These are phyloP conservation scores for Alternaria conjuncta DNA, from an alignment of 2,329 filamentous ascomycete species.

Conservation along the genomic window DNA sequence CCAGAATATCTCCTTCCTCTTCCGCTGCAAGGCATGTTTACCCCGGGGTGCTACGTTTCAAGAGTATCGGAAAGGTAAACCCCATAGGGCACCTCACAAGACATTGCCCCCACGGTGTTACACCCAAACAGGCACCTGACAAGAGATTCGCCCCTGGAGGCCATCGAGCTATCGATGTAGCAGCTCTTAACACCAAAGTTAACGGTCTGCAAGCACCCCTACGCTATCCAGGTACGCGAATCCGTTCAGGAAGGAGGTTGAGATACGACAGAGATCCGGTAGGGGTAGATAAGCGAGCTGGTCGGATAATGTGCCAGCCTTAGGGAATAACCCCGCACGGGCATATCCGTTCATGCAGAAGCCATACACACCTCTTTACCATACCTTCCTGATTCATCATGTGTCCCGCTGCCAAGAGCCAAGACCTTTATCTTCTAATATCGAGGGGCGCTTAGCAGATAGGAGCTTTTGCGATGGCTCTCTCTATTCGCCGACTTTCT, in stretches of 20 bases:
- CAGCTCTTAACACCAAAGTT: conserved; percentile 10
- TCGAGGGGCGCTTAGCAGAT: conserved; percentile 11
- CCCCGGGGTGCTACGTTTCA: conserved; percentile 4
- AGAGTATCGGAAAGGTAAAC: conserved; percentile 17
- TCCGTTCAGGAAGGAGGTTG: conserved; percentile 27
- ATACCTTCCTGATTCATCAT: conserved; percentile 29
- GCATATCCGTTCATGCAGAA: conserved; percentile 16
- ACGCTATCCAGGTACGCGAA: conserved; percentile 5
- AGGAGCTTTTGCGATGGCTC: conserved; percentile 1
- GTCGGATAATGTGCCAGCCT: conserved; percentile 10
- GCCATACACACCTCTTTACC: conserved; percentile 21
- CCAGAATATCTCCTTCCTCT: conserved; percentile 23
- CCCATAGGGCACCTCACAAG: conserved; percentile 10
- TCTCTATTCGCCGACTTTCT: conserved; percentile 8
- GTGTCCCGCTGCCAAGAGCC: conserved; percentile 19
- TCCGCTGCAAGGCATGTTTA: conserved; percentile 13
- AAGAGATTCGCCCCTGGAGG: conserved; percentile 13
- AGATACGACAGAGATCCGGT: conserved; percentile 13
- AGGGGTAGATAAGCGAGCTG: conserved; percentile 10
- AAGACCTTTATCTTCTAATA: conserved; percentile 13
- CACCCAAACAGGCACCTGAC: conserved; percentile 22
- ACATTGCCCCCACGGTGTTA: conserved; percentile 1
- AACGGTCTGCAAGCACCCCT: conserved; percentile 11
- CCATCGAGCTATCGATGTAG: conserved; percentile 15
- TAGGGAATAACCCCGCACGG: conserved; percentile 13